Percentiles rank a stretch among this genome's conserved stretches.
phyloP scores from a whole-genome alignment of 441 rosid species.

The Bocquillonia castaneifolia region DNA sequence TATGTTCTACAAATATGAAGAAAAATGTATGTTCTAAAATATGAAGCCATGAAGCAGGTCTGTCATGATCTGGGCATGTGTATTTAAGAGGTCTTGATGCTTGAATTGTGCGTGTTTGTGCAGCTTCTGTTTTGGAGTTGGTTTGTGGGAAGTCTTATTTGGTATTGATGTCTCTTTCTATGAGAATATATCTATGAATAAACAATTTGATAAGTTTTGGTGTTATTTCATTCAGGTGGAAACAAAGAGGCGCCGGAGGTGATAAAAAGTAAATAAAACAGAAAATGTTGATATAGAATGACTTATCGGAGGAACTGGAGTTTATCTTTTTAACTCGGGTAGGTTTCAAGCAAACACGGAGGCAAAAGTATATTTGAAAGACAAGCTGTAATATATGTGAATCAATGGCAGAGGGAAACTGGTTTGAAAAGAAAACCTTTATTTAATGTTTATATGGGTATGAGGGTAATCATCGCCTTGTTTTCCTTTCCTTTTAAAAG shows the following conservation, averaged over 20 bases:
- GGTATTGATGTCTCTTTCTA: neutral
- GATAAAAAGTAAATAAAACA: slow-evolving; percentile 21
- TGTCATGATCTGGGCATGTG: neutral
- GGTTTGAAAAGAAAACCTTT: slow-evolving; percentile 28
- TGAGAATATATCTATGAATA: neutral
- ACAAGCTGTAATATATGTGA: slow-evolving; percentile 24
- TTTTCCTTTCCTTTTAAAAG: slow-evolving; percentile 13
- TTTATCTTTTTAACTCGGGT: slow-evolving; percentile 22
- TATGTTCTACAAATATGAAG: neutral
- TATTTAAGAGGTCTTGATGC: neutral
- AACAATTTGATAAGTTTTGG: neutral
- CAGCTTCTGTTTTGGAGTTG: neutral
- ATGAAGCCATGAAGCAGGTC: neutral
- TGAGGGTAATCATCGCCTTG: slow-evolving; percentile 24
- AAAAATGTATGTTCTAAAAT: neutral
- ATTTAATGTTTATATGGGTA: slow-evolving; percentile 30
- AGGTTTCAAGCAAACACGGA: slow-evolving; percentile 29
- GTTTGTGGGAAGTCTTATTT: neutral
- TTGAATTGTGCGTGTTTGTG: neutral
- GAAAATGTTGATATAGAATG: slow-evolving; percentile 19
- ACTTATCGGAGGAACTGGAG: slow-evolving; percentile 14
- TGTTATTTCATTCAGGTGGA: slow-evolving; percentile 51
- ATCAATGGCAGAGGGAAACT: slow-evolving; percentile 20
- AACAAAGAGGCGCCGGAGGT: slow-evolving; percentile 62
- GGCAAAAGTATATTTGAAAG: slow-evolving; percentile 14